phyloP scores from a whole-genome alignment of 441 rosid genomes.

The Biscutella laevigata region DNA sequence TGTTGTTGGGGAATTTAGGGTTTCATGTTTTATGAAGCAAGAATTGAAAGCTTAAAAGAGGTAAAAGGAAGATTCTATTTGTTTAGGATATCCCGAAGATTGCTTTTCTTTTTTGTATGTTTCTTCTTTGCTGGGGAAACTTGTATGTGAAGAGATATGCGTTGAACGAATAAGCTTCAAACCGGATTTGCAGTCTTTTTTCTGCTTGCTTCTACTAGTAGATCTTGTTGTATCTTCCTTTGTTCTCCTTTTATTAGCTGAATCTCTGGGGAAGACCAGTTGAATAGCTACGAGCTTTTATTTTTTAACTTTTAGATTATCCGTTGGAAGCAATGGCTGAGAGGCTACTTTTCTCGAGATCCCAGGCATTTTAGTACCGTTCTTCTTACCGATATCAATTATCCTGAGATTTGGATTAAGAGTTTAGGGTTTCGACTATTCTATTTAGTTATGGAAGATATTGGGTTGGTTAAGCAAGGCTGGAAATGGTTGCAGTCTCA shows the following conservation, averaged over 20 bases:
- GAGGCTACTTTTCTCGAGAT: background rate
- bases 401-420: background rate
- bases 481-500: slow-evolving; percentile 79
- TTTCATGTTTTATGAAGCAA: slow-evolving; percentile 5
- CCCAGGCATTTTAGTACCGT: background rate
- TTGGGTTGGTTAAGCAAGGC: slow-evolving; percentile 71
- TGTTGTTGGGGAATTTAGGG: slow-evolving; percentile 15
- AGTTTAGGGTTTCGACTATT: background rate
- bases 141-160: slow-evolving; percentile 42
- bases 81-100: background rate
- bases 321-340: slow-evolving; percentile 6
- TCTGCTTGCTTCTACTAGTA: slow-evolving; percentile 17
- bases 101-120: slow-evolving; percentile 5
- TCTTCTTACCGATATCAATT: background rate
- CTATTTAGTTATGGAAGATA: slow-evolving; percentile 60
- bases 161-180: slow-evolving; percentile 38
- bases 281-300: background rate
- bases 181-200: slow-evolving; percentile 20
- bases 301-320: background rate
- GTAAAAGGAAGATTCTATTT: slow-evolving; percentile 1
- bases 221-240: background rate
- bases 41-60: background rate
- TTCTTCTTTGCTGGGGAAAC: slow-evolving; percentile 27
- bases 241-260: background rate
- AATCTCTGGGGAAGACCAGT: background rate